Base-by-base conservation (phyloP, 208 protist genomes). In the Crithidia bombi region DNA sequence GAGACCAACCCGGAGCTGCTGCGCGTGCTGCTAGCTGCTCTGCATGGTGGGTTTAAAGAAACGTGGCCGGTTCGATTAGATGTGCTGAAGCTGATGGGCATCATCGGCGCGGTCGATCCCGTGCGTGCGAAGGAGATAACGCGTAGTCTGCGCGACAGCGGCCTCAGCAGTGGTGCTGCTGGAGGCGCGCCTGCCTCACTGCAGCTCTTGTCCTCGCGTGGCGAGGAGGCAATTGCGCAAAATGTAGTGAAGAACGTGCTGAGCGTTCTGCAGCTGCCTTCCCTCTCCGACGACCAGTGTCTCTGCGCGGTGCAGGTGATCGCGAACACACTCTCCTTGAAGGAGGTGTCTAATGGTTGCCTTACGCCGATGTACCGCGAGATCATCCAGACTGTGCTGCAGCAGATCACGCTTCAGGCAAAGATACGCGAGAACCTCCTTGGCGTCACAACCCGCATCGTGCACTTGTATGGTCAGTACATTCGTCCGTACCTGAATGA, bases 11-110 rank as follows among this genome's bases (percentile, higher is more conserved):
- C 87, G 30, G 85, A 91, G 58, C 76, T 97, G 52, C 84, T 97
- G 52, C 79, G 76, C 35, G 89, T 93, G 7, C 78, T 97, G 33
- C 79, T 94, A 52, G 85, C 90, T 19, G 82, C 89, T 7, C 70
- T 97, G 41, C 90, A 94, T 63, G 90, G 90, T 46, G 83, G 89
- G 39, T 94, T 93, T 61, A 95, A 97, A 70, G 90, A 97, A 67
- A 83, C 85, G 44, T 94, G 87, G 86, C 86, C 86, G 38, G 83
- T 97, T n/a, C 86, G 90, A 39, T 71, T 85, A 54, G 92, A 97
- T 71, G 89, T 95, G 44, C 75, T 97, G 36, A 86, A 93, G 73
- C 76, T 97, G 71, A 92, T 97, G 85, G 92, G 92, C 56, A 89
- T 94, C 58, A 91, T 97, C 64, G 92, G 92, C 10, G 92, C 92